These are phyloP conservation scores for Annulohypoxylon truncatum DNA, from an alignment of 2,329 filamentous ascomycete genomes.

Conservation along the genomic window DNA sequence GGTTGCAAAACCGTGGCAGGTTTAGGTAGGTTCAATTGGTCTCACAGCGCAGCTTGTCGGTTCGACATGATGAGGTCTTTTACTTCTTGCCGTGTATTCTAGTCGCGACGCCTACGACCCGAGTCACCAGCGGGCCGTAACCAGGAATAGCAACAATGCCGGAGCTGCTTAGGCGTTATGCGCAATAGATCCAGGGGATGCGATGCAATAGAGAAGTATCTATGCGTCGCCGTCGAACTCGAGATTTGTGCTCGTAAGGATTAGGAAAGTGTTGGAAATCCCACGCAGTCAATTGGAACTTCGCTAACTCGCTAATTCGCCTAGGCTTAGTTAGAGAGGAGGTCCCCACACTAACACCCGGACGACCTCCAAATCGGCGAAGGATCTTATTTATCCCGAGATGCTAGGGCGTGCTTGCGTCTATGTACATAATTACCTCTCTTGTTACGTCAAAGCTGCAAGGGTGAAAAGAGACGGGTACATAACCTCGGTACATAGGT, in stretches of 20 bases:
- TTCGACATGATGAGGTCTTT: conserved; percentile 55
- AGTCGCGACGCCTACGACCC: conserved; percentile 15
- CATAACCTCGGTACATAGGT: conserved; percentile 33
- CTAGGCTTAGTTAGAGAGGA: conserved; percentile 10
- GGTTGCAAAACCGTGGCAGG: not conserved
- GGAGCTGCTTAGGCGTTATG: conserved; percentile 12
- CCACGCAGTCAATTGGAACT: conserved; percentile 38
- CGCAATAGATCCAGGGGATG: conserved; percentile 1
- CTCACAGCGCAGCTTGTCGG: conserved; percentile 64
- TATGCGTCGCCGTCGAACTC: conserved; percentile 9
- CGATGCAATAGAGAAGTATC: not conserved
- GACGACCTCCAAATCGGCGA: conserved; percentile 14
- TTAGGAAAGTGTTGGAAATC: conserved; percentile 35
- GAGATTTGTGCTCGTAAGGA: conserved; percentile 18
- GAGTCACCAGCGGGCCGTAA: conserved; percentile 14
- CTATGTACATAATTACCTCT: not conserved
- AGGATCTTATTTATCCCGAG: conserved; percentile 28
- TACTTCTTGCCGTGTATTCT: conserved; percentile 14
- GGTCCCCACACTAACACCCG: not conserved
- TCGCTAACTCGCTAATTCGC: conserved; percentile 28
- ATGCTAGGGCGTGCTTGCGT: not conserved
- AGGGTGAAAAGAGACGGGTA: conserved; percentile 24
- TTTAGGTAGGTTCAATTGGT: conserved; percentile 25
- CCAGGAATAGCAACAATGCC: conserved; percentile 13
- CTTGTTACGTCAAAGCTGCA: not conserved